Base-by-base conservation (phyloP, 2,329 filamentous ascomycete genomes). In the Cordyceps fumosorosea region DNA sequence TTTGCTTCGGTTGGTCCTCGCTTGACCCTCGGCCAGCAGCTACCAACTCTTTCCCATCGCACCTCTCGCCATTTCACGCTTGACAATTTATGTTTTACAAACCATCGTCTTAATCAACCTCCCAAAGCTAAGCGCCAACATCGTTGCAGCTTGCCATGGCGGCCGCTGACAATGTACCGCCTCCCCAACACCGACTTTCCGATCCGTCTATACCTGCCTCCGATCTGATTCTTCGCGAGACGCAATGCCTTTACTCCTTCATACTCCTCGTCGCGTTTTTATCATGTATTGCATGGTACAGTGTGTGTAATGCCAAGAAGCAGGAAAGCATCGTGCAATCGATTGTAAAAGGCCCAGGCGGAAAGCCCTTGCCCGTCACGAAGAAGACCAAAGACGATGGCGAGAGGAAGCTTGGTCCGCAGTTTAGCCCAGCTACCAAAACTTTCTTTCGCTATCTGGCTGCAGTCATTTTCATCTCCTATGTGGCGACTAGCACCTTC, bases 341-440 rank as follows among this genome's bases (percentile, higher is more conserved):
- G 24, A 79, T 75, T 37, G 75, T 84, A 66, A 86, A 82, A 59
- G 93, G 93, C n/a, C 92, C 93, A 1, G 93, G 91, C 62, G 93
- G 93, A 67, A 93, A 96, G 73, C 91, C 91, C 40, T 79, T 97
- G 60, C 92, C 91, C n/a, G 72, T 80, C 56, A 84, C 81, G 64
- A 89, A 86, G 71, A 79, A 78, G 72, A 76, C 79, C 76, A 73
- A 82, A 72, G 71, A 75, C 73, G 66, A 78, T 76, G 73, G 77
- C 74, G 69, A 78, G 75, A 71, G 76, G 53, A 75, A 76, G 65
- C 72, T 76, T 58, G 73, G 74, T 20, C 80, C 72, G 32, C 81
- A 85, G 67, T 86, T 91, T 73, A 88, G 87, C 64, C 82, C 79
- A n/a, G 78, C 81, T 53, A 81, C 86, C 67, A 91, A 90, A 73